phyloP scores from a whole-genome alignment of 495 filamentous ascomycete genomes.

The Neurospora sublineolata region DNA sequence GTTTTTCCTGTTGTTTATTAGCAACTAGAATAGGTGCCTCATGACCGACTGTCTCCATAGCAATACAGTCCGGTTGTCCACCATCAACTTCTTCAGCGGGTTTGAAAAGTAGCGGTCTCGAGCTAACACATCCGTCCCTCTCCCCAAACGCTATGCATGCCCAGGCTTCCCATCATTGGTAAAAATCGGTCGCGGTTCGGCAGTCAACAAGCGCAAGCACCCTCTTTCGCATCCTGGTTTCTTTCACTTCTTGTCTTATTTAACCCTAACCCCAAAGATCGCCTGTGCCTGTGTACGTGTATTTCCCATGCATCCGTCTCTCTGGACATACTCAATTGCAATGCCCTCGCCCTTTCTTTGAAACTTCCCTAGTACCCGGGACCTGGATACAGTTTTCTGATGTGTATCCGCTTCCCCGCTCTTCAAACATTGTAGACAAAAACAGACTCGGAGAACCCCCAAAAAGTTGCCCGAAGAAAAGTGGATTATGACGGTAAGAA shows the following conservation, averaged over 20 bases:
- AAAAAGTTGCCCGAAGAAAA: background rate
- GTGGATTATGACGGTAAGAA: conserved; percentile 1
- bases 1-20: background rate
- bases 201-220: background rate
- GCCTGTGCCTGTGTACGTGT: background rate
- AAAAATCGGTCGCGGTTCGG: background rate
- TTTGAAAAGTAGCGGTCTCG: background rate
- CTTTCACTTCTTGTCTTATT: background rate
- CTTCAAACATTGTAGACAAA: conserved; percentile 1
- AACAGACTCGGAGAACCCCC: background rate
- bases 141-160: background rate
- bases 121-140: background rate
- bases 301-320: background rate
- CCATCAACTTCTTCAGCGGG: background rate
- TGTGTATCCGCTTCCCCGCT: background rate
- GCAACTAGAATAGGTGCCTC: background rate
- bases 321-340: background rate
- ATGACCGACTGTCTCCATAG: background rate
- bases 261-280: background rate
- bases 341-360: background rate
- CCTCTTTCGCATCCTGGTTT: background rate
- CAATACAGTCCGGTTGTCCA: background rate
- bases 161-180: background rate
- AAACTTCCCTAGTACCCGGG: background rate
- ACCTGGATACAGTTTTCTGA: background rate